A percentile compares a stretch with the other conserved stretches of the same genome.
Conservation (phyloP, 768 basidiomycete genomes). For the Nevesoporus exiguus region DNA sequence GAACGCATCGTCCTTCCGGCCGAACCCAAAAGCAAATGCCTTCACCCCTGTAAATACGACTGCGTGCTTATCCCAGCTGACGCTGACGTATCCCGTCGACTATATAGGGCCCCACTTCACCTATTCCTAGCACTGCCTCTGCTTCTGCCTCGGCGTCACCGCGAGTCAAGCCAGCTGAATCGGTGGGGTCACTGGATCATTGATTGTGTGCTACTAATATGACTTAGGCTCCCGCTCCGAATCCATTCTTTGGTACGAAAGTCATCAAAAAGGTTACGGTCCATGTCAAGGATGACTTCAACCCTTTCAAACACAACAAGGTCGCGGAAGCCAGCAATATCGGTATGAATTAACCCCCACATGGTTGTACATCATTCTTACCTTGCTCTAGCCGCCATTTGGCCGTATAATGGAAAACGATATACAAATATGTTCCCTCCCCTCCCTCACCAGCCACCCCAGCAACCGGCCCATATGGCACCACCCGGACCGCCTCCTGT, state of each 20-base stretch:
- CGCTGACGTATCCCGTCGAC: conserved; percentile 6
- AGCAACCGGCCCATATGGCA: conserved; percentile 62
- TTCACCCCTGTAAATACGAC: conserved; percentile 60
- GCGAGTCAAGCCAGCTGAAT: conserved; percentile 56
- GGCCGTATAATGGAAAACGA: conserved; percentile 90
- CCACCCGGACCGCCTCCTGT: conserved; percentile 67
- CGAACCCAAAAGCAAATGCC: conserved; percentile 74
- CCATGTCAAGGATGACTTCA: conserved; percentile 95
- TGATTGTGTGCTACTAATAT: conserved; percentile 8
- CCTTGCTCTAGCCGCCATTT: conserved; percentile 53
- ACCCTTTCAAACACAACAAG: conserved; percentile 89
- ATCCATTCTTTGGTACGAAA: conserved; percentile 89
- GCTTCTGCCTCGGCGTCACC: conserved; percentile 55
- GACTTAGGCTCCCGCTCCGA: conserved; percentile 46
- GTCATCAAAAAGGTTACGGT: conserved; percentile 72
- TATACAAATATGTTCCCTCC: conserved; percentile 76
- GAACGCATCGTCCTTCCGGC: conserved; percentile 88
- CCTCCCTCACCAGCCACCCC: conserved; percentile 54
- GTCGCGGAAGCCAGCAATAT: conserved; percentile 71
- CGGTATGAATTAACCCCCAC: conserved; percentile 46
- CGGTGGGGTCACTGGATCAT: conserved; percentile 34
- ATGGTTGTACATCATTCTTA: background rate
- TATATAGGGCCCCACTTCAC: conserved; percentile 44
- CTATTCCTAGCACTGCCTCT: conserved; percentile 40
- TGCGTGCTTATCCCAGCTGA: conserved; percentile 17